These are phyloP conservation scores for Xerocomus potaroensis DNA, from an alignment of 768 basidiomycete genomes.

Conservation along the genomic window DNA sequence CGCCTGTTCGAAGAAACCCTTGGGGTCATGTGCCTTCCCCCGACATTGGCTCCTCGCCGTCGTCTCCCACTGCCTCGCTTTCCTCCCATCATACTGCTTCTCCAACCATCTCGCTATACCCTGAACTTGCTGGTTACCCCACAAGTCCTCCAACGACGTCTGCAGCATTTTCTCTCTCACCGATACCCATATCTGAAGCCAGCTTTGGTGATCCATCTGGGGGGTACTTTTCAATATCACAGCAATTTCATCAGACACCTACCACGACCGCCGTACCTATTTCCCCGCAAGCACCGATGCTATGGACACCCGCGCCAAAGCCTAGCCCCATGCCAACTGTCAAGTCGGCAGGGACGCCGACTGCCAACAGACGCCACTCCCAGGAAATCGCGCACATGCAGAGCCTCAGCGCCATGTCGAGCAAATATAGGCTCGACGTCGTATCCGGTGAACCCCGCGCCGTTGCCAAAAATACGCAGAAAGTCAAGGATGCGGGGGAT, in stretches of 20 bases:
- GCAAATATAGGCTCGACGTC: conserved; percentile 22
- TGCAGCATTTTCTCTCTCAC: conserved; percentile 8
- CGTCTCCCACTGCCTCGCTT: conserved; percentile 22
- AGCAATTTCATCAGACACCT: conserved; percentile 12
- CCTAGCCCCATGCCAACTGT: neutral
- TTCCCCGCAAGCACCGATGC: conserved; percentile 12
- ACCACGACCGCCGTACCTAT: conserved; percentile 6
- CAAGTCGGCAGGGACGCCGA: conserved; percentile 5
- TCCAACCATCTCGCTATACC: conserved; percentile 19
- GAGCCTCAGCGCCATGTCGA: conserved; percentile 23
- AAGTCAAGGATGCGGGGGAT: conserved; percentile 29
- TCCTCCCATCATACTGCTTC: conserved; percentile 20
- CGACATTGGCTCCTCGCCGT: conserved; percentile 20
- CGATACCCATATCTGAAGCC: conserved; percentile 12
- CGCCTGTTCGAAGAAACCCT: conserved; percentile 35
- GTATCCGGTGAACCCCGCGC: conserved; percentile 10
- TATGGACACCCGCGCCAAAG: conserved; percentile 14
- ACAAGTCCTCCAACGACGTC: conserved; percentile 9
- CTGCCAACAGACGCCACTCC: conserved; percentile 14
- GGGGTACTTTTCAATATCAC: conserved; percentile 13
- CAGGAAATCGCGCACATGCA: conserved; percentile 23
- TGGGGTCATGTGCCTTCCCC: conserved; percentile 16
- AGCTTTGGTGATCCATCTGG: conserved; percentile 17
- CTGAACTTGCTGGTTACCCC: conserved; percentile 18
- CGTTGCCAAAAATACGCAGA: conserved; percentile 13